phyloP scores from a whole-genome alignment of 163 green algal species.

The Chlorella variabilis region DNA sequence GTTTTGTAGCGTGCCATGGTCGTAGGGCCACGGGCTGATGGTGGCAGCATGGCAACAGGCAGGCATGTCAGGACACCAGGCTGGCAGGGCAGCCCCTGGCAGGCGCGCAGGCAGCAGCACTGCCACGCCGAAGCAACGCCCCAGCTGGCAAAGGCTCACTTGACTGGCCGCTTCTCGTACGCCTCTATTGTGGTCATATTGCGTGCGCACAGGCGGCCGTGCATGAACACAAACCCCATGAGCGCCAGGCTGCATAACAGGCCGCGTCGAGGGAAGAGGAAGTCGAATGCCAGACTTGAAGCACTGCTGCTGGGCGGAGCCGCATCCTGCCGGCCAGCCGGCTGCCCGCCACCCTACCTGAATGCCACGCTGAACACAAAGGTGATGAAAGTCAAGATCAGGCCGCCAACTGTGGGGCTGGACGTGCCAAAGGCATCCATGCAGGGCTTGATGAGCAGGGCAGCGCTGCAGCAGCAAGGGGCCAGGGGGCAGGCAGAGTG shows the following conservation, averaged over 20 bases:
- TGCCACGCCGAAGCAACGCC: neutral
- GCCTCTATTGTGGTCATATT: constrained; percentile 94
- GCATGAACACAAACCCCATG: constrained; percentile 84
- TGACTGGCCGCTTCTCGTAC: constrained; percentile 85
- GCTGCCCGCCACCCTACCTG: neutral
- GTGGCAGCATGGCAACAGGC: neutral
- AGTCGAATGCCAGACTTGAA: neutral
- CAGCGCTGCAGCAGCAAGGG: constrained; percentile 20
- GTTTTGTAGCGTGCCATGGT: constrained; percentile 71
- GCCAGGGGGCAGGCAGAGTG: neutral
- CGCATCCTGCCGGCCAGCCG: too few relatives aligned
- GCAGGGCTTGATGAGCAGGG: constrained; percentile 41
- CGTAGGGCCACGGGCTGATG: constrained; percentile 77
- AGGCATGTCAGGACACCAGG: too few relatives aligned
- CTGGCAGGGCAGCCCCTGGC: too few relatives aligned
- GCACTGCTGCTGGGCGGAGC: too few relatives aligned
- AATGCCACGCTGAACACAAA: constrained; percentile 81
- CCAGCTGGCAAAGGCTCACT: constrained; percentile 29
- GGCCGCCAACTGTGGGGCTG: neutral
- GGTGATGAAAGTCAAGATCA: constrained; percentile 64
- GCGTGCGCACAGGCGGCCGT: constrained; percentile 70
- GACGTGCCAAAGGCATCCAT: constrained; percentile 20
- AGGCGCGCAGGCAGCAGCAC: too few relatives aligned
- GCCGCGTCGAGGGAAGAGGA: neutral
- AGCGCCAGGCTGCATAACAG: constrained; percentile 58